A percentile compares a stretch with the other conserved stretches of the same genome.
These are phyloP conservation scores for Aspergillus ruber DNA, from an alignment of 2,329 filamentous ascomycete species.

Conservation along the genomic window DNA sequence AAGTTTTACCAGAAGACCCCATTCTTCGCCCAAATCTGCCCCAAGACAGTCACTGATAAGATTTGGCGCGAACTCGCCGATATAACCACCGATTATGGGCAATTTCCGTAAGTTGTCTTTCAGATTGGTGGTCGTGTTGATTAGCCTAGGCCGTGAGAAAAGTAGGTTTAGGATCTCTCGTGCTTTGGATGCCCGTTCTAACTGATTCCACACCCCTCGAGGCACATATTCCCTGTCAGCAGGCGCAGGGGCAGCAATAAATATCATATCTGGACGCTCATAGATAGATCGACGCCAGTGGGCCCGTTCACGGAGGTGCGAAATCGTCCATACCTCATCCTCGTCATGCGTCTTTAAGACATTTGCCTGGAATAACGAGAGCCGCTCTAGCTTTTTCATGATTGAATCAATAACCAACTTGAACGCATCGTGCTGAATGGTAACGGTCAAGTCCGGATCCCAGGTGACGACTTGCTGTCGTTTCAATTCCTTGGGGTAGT, in stretches of 20 bases:
- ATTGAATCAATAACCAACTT: neutral
- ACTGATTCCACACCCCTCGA: constrained; percentile 1
- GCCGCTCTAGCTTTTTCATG: neutral
- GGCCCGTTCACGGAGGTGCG: constrained; percentile 9
- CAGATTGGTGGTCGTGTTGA: constrained; percentile 20
- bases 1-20: constrained; percentile 39
- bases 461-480: constrained; percentile 42
- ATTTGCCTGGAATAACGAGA: neutral
- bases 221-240: constrained; percentile 5
- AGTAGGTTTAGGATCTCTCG: constrained; percentile 20
- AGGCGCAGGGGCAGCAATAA: neutral
- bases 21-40: constrained; percentile 33
- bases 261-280: constrained; percentile 9
- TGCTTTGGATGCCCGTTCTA: constrained; percentile 9
- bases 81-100: constrained; percentile 36
- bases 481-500: constrained; percentile 38
- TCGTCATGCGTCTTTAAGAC: neutral
- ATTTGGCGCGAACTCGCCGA: constrained; percentile 19
- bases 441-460: constrained; percentile 31
- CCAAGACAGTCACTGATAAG: constrained; percentile 38
- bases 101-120: constrained; percentile 24
- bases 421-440: constrained; percentile 36
- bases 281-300: constrained; percentile 37
- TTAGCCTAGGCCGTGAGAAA: constrained; percentile 12
- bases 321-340: neutral